Conservation (phyloP, 73 alveolate species). For the Uronychia setigera region DNA sequence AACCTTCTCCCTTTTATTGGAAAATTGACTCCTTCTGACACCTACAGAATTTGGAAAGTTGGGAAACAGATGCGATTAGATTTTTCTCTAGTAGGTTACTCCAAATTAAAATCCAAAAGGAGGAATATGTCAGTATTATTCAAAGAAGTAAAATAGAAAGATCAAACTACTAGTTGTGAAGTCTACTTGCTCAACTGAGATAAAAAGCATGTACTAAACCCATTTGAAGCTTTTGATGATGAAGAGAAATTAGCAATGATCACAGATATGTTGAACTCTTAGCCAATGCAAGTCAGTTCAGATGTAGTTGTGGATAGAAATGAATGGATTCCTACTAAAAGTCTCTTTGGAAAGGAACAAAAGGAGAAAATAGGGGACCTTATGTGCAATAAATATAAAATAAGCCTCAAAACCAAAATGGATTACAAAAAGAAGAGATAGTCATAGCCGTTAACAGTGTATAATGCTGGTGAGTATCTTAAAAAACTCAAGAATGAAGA, state of each 20-base stretch:
- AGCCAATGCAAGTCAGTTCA: conserved; percentile 67
- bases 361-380: conserved; percentile 35
- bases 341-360: conserved; percentile 60
- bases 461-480: background rate
- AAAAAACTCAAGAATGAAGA: background rate
- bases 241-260: conserved; percentile 84
- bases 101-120: conserved; percentile 74
- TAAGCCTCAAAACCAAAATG: conserved; percentile 34
- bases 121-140: conserved; percentile 75
- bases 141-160: conserved; percentile 60
- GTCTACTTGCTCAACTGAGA: conserved; percentile 55
- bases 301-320: conserved; percentile 62
- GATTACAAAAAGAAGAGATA: conserved; percentile 17
- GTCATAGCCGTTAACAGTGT: background rate
- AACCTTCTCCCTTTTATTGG: conserved; percentile 79
- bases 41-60: conserved; percentile 80
- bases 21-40: conserved; percentile 85
- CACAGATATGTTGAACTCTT: conserved; percentile 81
- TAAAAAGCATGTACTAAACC: conserved; percentile 64
- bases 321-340: conserved; percentile 47
- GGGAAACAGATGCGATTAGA: conserved; percentile 79
- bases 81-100: conserved; percentile 78
- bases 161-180: conserved; percentile 27
- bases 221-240: conserved; percentile 82
- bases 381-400: conserved; percentile 66